A percentile compares a stretch with the other conserved stretches of the same genome.
phyloP scores from a whole-genome alignment of 805 yeast genomes.

The Trichomonascus vanleenenianus region DNA sequence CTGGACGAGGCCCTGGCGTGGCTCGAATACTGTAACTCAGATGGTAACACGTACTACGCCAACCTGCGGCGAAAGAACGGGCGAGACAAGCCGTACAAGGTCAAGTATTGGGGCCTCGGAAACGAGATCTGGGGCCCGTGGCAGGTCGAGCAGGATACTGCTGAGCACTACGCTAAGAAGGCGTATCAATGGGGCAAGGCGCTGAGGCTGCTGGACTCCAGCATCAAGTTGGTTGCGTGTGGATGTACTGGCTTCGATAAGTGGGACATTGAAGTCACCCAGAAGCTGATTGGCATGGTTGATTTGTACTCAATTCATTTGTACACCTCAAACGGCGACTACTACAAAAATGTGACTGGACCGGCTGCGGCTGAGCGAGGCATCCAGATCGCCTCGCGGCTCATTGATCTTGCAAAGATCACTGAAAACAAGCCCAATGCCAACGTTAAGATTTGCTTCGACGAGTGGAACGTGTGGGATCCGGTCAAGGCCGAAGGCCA shows the following conservation, averaged over 20 bases:
- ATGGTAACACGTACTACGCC: constrained; percentile 29
- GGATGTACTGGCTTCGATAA: constrained; percentile 27
- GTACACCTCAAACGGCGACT: constrained; percentile 25
- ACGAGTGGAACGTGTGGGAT: constrained; percentile 35
- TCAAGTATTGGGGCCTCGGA: constrained; percentile 33
- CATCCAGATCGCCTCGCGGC: constrained; percentile 25
- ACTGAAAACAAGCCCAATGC: constrained; percentile 13
- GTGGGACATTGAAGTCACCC: constrained; percentile 28
- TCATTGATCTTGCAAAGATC: constrained; percentile 27
- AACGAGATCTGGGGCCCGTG: constrained; percentile 33
- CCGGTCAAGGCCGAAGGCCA: constrained; percentile 27
- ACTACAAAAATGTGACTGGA: constrained; percentile 24
- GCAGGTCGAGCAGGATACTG: constrained; percentile 31
- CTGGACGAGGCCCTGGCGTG: constrained; percentile 31
- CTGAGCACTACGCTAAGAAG: constrained; percentile 25
- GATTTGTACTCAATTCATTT: constrained; percentile 30
- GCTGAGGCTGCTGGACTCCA: constrained; percentile 27
- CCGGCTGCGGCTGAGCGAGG: constrained; percentile 31
- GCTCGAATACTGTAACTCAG: constrained; percentile 31
- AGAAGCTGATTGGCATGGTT: constrained; percentile 22
- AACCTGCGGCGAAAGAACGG: constrained; percentile 30
- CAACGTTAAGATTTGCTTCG: constrained; percentile 27
- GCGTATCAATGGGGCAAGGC: constrained; percentile 33
- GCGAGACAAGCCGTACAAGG: constrained; percentile 29
- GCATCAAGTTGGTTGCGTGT: constrained; percentile 25